Evolutionary conservation across 371 early-diverging fungal genomes (phyloP).

Genomic region (Mucor racemosus): DNA sequence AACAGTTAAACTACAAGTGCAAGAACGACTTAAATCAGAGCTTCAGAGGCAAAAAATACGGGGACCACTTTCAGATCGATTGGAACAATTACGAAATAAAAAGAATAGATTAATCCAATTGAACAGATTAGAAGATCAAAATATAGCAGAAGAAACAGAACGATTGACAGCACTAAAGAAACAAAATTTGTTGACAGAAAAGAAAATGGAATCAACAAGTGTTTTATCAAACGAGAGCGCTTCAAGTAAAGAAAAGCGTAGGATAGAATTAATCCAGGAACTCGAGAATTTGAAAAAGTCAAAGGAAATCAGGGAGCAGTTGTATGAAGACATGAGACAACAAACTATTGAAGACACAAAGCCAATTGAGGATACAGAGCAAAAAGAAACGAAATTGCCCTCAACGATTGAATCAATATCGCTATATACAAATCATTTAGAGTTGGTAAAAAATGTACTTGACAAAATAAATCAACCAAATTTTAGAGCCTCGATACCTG

Average conservation of each 20-base stretch:
- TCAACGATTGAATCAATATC: neutral
- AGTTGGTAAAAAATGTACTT: neutral
- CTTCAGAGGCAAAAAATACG: too few relatives aligned
- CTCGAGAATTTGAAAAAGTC: too few relatives aligned
- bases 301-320: too few relatives aligned
- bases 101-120: neutral
- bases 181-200: neutral
- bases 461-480: neutral
- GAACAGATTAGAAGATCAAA: neutral
- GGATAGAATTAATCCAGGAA: too few relatives aligned
- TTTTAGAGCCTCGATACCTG: neutral
- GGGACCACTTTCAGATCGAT: too few relatives aligned
- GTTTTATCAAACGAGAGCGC: neutral
- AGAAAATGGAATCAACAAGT: neutral
- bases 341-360: too few relatives aligned
- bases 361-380: too few relatives aligned
- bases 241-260: too few relatives aligned
- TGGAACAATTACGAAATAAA: neutral
- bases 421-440: neutral
- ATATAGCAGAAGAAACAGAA: neutral
- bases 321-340: too few relatives aligned
- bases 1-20: neutral
- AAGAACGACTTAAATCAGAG: too few relatives aligned
- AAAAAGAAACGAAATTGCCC: too few relatives aligned
- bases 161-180: neutral